Base-by-base conservation (phyloP, 257 asterid genomes). In the Phtheirospermum japonicum region DNA sequence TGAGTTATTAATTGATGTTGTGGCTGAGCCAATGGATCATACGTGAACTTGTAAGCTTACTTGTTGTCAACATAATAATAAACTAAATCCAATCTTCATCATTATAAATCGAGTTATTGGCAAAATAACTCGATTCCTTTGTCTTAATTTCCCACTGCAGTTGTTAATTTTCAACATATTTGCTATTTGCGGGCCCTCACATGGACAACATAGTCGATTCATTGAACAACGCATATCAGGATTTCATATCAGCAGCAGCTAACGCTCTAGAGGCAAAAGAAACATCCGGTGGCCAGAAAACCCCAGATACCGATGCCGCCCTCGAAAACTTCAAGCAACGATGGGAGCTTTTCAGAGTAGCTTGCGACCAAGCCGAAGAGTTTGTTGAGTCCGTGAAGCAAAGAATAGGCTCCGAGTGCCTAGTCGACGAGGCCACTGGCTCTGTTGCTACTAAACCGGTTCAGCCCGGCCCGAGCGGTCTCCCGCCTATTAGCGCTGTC, bases 391-490 rank as follows among this genome's bases (percentile, higher is more conserved):
- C 99, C 19, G 92, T 89, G 61, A 93, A 89, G 81, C 99, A 87
- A 73, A 80, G 97, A 76, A 93, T 93, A 40, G 97, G 97, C 39
- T 93, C 97, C 0, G 95, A 93, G 78, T 93, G 99, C 76, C 89
- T 93, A 2, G 96, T 87, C 57, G 99, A 93, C 48, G 99, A 89
- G 78, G 99, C 99, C 50, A 89, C 97, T 7, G 99, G 99, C 46
- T 78, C 85, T 9, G 77, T 79, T 51, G 69, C 87, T 34, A 77
- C 78, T 63, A 83, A 66, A 73, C 80, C 88, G 3, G 96, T 89
- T n/a, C 89, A 86, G 70, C 64, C 81, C 4, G 59, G 66, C 40
- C 51, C 79, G 11, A 64, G 59, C 50, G 96, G 94, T 33, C 94
- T 87, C 59, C 94, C 94, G 6, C 99, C 99, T 5, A 87, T 93